These are phyloP conservation scores for Phylloporus sp. DNA, from an alignment of 768 basidiomycete species.

Conservation along the genomic window DNA sequence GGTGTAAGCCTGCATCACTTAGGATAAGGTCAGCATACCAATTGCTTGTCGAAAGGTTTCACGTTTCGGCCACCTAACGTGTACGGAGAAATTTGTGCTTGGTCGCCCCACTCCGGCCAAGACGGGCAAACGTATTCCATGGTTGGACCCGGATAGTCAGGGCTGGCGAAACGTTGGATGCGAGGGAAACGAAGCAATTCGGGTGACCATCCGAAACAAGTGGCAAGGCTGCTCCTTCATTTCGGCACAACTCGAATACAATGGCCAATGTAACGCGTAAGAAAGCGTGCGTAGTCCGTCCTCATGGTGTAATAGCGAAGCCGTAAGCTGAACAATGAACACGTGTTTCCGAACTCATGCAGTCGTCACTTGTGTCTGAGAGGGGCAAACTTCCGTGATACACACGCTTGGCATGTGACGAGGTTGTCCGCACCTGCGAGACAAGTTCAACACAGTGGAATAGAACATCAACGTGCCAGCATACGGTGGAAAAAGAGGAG, in stretches of 20 bases:
- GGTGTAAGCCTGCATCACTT: background rate
- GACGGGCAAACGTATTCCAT: background rate
- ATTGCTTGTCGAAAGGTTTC: background rate
- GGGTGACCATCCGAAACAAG: background rate
- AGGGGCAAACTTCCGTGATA: background rate
- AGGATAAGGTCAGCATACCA: background rate
- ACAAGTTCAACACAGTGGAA: background rate
- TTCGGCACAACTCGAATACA: constrained; percentile 6
- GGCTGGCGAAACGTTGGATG: background rate
- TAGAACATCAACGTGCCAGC: background rate
- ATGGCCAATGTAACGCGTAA: constrained; percentile 7
- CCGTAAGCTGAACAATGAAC: background rate
- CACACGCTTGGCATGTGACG: background rate
- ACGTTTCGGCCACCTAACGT: background rate
- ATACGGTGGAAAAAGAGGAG: background rate
- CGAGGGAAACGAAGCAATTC: background rate
- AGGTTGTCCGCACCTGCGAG: background rate
- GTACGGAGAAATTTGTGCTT: background rate
- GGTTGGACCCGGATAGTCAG: background rate
- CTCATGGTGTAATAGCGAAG: background rate
- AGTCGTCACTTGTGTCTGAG: constrained; percentile 1
- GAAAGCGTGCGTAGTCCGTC: constrained; percentile 10
- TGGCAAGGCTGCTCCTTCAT: background rate
- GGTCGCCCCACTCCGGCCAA: background rate
- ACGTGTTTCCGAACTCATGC: constrained; percentile 11